Base-by-base conservation (phyloP, 805 yeast genomes). In the Candida xyloterini region DNA sequence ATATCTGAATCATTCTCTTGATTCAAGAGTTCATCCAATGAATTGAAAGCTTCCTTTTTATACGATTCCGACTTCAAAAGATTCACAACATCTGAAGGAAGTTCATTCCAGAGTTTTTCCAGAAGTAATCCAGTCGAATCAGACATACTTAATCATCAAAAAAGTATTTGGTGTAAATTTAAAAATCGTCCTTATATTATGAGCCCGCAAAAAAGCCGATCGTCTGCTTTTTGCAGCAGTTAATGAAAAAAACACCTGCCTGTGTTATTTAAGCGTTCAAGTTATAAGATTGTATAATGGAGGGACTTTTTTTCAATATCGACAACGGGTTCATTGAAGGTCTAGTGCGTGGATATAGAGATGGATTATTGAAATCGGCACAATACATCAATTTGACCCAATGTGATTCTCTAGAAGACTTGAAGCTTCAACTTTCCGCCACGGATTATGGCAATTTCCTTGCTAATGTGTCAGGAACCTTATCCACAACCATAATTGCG, bases 371-470 rank as follows among this genome's bases (percentile, higher is more conserved):
- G 35, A 77, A 82, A 9, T 65, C 77, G 23, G 78, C 83, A 51
- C 97, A 90, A 65, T 93, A 93, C 65, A 72, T 85, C 57, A 95
- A 93, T 66, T 68, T 93, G 58, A 86, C 97, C 3, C 99, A 93
- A 63, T 95, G 99, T 67, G 99, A 95, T 56, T 79, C 85, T 29
- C 73, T 93, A 48, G 99, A 93, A 42, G 99, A 93, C 66, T 72
- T 95, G 57, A 91, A 89, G 66, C 71, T 95, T 40, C 99, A 95
- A 69, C 74, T 93, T 38, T 83, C 96, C 3, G 88, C 97, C 29
- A 91, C 99, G 9, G 99, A 95, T 59, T 93, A 93, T 66, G 96
- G 96, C 31, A 85, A 83, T 63, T 88, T 90, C 57, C 71, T 93
- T 43, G 74, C 95, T 20, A 84, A 88, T 48, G 82, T 85, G 28